Evolutionary conservation across 78 protist genomes (phyloP), one percentile per base, ranked within the genome.

Genomic region (Cavenderia fasciculata): DNA sequence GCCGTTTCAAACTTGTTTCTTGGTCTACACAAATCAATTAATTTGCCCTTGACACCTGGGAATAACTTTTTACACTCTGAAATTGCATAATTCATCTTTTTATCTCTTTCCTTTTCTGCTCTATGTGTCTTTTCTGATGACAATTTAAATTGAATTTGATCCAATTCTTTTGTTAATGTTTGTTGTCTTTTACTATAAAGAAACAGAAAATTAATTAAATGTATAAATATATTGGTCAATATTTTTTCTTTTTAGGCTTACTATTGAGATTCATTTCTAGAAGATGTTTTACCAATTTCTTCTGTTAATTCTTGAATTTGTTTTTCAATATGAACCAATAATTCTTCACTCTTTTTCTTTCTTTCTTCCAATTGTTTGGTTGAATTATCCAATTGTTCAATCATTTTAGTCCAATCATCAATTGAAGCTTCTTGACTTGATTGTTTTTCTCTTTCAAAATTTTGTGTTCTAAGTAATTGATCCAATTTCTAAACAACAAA

Each of bases 11-110:
- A 97, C 68, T 87, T 88, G n/a, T 46, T 36, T 25, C 94, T 59
- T n/a, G 90, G 61, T 8, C 95, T 94, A 78, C 95, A 85, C 27
- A 98, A 51, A 63, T 98, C 98, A 27, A 65, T 2, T 31, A 98
- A 29, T 5, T 86, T 43, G 14, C 99, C 99, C 40, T 73, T 51
- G 4, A 98, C 98, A 16, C 98, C 99, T 1, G 95, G 94, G 75
- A 68, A 72, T n/a, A 94, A 63, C 18, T 85, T 85, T 59, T 89
- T 92, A 31, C 95, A 12, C 4, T 36, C 44, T n/a, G 74, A 94
- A 2, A 97, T 59, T 11, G 74, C 34, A 44, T 82, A 87, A 59
- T 44, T 47, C 36, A 79, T 36, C 33, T 41, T 38, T 27, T 44
- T 65, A 19, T 82, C 78, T 23, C 59, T 43, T n/a, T 90, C 93